These are phyloP conservation scores for Dalechampia spathulata DNA, from an alignment of 441 rosid genomes.

Conservation along the genomic window DNA sequence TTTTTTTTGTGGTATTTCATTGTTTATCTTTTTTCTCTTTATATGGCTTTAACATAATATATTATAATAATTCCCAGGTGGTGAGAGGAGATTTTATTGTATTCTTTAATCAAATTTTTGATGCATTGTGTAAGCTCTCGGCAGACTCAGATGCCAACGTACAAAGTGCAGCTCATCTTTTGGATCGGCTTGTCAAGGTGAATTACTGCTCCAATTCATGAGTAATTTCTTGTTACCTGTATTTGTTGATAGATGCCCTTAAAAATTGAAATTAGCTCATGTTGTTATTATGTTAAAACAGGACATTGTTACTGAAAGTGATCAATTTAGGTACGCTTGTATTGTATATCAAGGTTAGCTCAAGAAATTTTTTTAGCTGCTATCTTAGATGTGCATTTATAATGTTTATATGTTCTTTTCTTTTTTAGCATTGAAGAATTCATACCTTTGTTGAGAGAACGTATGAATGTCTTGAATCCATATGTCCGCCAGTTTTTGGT, in stretches of 20 bases:
- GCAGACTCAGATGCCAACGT: constrained; percentile 97
- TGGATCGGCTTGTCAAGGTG: constrained; percentile 98
- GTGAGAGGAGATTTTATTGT: constrained; percentile 96
- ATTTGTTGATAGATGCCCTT: constrained; percentile 10
- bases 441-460: constrained; percentile 92
- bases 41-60: constrained; percentile 11
- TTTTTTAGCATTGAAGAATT: constrained; percentile 94
- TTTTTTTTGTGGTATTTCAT: neutral
- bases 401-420: constrained; percentile 17
- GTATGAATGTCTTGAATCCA: constrained; percentile 96
- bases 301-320: constrained; percentile 99
- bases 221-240: neutral
- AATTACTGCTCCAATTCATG: constrained; percentile 10
- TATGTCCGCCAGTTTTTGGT: constrained; percentile 99
- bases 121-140: constrained; percentile 95
- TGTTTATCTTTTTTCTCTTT: neutral
- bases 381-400: neutral
- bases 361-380: neutral
- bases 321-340: constrained; percentile 85
- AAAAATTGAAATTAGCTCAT: constrained; percentile 17
- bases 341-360: too few relatives aligned
- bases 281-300: constrained; percentile 42
- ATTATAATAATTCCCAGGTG: constrained; percentile 50
- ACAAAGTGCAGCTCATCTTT: constrained; percentile 98
- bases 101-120: constrained; percentile 95